Percentiles rank a stretch among this genome's conserved stretches.
Evolutionary conservation across 768 basidiomycete species (phyloP).

Genomic region (Lentinula edodes): DNA sequence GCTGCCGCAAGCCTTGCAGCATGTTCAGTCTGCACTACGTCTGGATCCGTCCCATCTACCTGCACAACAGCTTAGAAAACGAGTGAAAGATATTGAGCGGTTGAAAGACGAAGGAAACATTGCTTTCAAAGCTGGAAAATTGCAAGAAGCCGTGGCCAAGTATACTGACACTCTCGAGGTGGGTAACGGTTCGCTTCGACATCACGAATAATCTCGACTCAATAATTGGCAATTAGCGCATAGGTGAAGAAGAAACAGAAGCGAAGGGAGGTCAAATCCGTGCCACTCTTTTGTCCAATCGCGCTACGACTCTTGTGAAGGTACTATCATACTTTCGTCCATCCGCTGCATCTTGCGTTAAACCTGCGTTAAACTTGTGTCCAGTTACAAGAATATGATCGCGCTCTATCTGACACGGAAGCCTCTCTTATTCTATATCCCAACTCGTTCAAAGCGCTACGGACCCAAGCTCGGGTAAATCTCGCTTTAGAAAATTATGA

Average conservation of each 20-base stretch:
- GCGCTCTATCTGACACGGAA: slow-evolving; percentile 69
- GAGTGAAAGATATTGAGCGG: slow-evolving; percentile 77
- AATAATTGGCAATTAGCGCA: slow-evolving; percentile 35
- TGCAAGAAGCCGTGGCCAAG: slow-evolving; percentile 57
- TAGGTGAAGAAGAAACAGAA: slow-evolving; percentile 66
- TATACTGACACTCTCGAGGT: slow-evolving; percentile 74
- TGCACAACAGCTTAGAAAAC: slow-evolving; percentile 67
- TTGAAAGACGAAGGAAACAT: slow-evolving; percentile 82
- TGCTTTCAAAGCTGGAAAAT: slow-evolving; percentile 59
- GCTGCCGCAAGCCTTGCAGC: slow-evolving; percentile 66
- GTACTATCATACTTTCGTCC: slow-evolving; percentile 25
- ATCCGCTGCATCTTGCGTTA: neutral
- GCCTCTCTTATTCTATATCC: slow-evolving; percentile 58
- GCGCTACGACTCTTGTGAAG: slow-evolving; percentile 78
- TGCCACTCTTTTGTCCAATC: slow-evolving; percentile 75
- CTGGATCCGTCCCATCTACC: slow-evolving; percentile 72
- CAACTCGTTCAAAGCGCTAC: slow-evolving; percentile 76
- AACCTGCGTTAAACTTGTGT: slow-evolving; percentile 6
- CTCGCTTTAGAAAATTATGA: slow-evolving; percentile 74
- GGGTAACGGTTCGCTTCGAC: slow-evolving; percentile 10
- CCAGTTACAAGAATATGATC: slow-evolving; percentile 59
- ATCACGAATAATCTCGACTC: neutral
- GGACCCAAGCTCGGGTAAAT: slow-evolving; percentile 79
- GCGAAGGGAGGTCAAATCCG: slow-evolving; percentile 77
- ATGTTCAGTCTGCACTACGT: slow-evolving; percentile 65